phyloP scores from a whole-genome alignment of 148 eudicot species.

The Nyssa sinensis region DNA sequence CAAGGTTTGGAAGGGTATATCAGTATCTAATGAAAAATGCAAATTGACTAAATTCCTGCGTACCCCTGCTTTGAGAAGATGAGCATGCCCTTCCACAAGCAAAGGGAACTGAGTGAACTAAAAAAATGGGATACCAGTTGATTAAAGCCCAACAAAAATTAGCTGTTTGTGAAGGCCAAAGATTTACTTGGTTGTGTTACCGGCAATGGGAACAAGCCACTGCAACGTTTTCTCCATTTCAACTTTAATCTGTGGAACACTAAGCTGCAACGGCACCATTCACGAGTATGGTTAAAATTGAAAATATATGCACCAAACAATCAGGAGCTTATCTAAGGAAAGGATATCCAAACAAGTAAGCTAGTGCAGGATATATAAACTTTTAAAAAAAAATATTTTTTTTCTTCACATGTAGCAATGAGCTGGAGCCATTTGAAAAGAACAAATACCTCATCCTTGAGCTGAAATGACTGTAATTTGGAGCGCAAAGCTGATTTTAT shows the following conservation, averaged over 20 bases:
- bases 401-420: background rate
- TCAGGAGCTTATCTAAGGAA: background rate
- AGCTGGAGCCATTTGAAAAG: background rate
- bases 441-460: slow-evolving; percentile 72
- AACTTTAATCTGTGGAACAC: slow-evolving; percentile 77
- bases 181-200: slow-evolving; percentile 90
- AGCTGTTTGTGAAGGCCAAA: background rate
- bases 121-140: background rate
- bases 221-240: slow-evolving; percentile 98
- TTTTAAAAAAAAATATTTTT: background rate
- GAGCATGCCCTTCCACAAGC: background rate
- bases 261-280: slow-evolving; percentile 52
- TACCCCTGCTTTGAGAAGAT: background rate
- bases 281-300: background rate
- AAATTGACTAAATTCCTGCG: background rate
- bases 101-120: background rate
- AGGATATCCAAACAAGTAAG: background rate
- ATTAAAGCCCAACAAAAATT: background rate
- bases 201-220: slow-evolving; percentile 95
- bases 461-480: slow-evolving; percentile 65
- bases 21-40: background rate
- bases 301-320: background rate
- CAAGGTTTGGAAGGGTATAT: background rate
- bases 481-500: slow-evolving; percentile 77
- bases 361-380: background rate